Conservation (phyloP, 805 yeast genomes). For the Hanseniaspora vineae region DNA sequence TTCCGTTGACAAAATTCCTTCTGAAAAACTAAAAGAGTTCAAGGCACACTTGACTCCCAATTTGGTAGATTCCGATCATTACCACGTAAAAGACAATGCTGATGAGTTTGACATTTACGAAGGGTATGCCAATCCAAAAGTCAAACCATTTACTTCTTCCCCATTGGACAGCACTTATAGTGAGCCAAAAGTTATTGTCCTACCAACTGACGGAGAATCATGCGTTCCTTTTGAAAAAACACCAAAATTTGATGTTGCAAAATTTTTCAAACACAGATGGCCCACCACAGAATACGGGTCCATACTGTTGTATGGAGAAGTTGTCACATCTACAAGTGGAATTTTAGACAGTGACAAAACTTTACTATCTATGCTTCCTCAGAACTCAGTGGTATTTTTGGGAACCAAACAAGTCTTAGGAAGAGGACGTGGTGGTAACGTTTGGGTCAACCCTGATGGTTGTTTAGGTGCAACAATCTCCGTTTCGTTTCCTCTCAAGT, state of each 20-base stretch:
- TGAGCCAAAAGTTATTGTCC: slow-evolving; percentile 39
- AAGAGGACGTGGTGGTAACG: slow-evolving; percentile 87
- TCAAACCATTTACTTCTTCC: slow-evolving; percentile 7
- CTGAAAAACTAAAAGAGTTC: neutral
- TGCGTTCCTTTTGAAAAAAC: slow-evolving; percentile 43
- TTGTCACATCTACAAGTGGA: slow-evolving; percentile 76
- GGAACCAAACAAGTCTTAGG: slow-evolving; percentile 86
- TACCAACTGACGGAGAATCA: slow-evolving; percentile 27
- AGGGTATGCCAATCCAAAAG: slow-evolving; percentile 10
- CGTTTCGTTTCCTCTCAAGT: slow-evolving; percentile 34
- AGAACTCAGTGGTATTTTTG: slow-evolving; percentile 23
- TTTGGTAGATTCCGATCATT: slow-evolving; percentile 27
- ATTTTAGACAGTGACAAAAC: slow-evolving; percentile 61
- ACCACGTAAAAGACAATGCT: slow-evolving; percentile 29
- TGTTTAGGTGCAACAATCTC: slow-evolving; percentile 73
- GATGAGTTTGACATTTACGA: slow-evolving; percentile 12
- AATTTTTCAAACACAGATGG: slow-evolving; percentile 33
- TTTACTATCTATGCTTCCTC: slow-evolving; percentile 37
- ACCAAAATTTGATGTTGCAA: slow-evolving; percentile 56
- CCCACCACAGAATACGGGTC: slow-evolving; percentile 41
- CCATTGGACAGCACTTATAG: slow-evolving; percentile 38
- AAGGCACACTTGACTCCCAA: neutral
- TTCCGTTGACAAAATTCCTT: slow-evolving; percentile 12
- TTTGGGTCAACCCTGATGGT: slow-evolving; percentile 92
- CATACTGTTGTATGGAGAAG: slow-evolving; percentile 65